phyloP scores from a whole-genome alignment of 148 eudicot genomes.

The Cornus suecica region DNA sequence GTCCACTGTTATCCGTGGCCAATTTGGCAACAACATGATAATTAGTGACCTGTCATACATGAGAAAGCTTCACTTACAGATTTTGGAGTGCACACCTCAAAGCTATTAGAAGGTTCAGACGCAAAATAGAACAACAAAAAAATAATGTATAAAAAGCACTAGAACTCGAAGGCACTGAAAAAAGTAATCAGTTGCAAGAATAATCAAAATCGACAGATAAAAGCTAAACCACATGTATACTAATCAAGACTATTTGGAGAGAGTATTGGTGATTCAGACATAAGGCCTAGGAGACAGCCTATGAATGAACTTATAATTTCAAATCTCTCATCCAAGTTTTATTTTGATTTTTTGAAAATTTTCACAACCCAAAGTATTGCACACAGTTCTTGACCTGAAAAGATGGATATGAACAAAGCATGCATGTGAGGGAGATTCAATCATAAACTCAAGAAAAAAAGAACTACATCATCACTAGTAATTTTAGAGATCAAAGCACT shows the following conservation, averaged over 20 bases:
- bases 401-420: background rate
- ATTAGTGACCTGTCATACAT: conserved; percentile 70
- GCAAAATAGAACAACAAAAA: background rate
- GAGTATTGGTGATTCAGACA: background rate
- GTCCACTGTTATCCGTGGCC: conserved; percentile 71
- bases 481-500: background rate
- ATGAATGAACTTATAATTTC: background rate
- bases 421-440: background rate
- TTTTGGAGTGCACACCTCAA: background rate
- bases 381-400: background rate
- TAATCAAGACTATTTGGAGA: background rate
- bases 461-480: background rate
- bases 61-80: background rate
- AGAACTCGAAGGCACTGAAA: background rate
- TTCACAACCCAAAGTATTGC: background rate
- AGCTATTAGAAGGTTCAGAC: background rate
- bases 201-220: background rate
- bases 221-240: background rate
- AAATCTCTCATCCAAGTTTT: background rate
- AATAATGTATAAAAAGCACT: background rate
- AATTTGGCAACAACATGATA: conserved; percentile 83
- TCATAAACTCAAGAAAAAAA: background rate
- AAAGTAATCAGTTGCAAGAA: background rate
- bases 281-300: background rate
- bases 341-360: no score